Conservation (phyloP, 805 yeast genomes). For the Maudiozyma barnettii region DNA sequence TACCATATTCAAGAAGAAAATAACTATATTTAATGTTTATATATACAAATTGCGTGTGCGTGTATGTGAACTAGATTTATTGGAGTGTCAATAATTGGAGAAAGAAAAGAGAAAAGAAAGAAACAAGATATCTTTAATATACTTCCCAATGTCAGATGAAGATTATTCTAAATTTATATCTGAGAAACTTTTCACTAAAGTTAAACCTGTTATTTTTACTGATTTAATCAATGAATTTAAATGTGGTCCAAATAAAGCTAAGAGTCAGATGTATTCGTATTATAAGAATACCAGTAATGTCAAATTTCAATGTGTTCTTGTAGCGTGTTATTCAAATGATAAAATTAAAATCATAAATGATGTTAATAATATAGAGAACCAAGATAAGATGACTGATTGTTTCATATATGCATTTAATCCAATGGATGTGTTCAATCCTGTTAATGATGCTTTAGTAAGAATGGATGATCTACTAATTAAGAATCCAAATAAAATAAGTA, state of each 20-base stretch:
- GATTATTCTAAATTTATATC: conserved; percentile 12
- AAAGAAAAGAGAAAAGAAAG: no score
- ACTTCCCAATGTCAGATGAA: neutral
- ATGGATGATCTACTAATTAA: conserved; percentile 11
- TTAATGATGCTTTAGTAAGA: conserved; percentile 12
- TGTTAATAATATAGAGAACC: conserved; percentile 9
- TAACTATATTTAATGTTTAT: no score
- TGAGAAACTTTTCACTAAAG: conserved; percentile 19
- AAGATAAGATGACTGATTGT: conserved; percentile 18
- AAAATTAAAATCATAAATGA: conserved; percentile 17
- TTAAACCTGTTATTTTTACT: conserved; percentile 22
- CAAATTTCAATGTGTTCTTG: conserved; percentile 23
- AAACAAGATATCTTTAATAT: no score
- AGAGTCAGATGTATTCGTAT: conserved; percentile 22
- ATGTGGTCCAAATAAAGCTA: conserved; percentile 21
- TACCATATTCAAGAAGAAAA: no score
- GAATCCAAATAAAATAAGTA: conserved; percentile 12
- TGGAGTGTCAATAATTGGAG: no score
- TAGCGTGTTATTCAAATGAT: conserved; percentile 16
- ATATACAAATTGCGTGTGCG: no score
- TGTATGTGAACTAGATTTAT: no score
- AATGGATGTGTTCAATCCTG: conserved; percentile 19
- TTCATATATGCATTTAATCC: conserved; percentile 30
- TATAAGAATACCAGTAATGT: conserved; percentile 15
- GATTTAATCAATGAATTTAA: conserved; percentile 20